phyloP scores from a whole-genome alignment of 2,329 filamentous ascomycete genomes.

The Sclerotinia nivalis region DNA sequence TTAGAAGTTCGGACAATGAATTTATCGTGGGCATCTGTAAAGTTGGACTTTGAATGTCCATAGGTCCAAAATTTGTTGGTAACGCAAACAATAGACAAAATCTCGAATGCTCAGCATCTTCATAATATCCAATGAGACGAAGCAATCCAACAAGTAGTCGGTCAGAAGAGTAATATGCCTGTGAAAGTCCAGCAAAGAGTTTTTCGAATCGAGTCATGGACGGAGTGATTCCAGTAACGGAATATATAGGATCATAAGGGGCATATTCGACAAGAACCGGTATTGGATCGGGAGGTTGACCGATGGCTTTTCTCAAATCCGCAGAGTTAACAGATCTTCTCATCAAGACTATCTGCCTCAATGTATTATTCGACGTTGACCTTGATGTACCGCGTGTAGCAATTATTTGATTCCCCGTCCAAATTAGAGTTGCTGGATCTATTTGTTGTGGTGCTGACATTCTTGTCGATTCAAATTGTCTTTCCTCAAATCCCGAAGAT shows the following conservation, averaged over 20 bases:
- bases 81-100: constrained; percentile 76
- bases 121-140: constrained; percentile 68
- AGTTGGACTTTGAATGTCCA: constrained; percentile 53
- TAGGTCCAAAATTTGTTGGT: constrained; percentile 62
- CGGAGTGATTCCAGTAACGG: constrained; percentile 62
- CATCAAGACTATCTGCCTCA: constrained; percentile 44
- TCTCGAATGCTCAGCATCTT: constrained; percentile 68
- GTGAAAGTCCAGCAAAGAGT: constrained; percentile 55
- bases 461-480: constrained; percentile 57
- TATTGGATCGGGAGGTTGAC: constrained; percentile 32
- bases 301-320: constrained; percentile 32
- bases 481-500: constrained; percentile 40
- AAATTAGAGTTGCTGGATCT: constrained; percentile 55
- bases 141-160: constrained; percentile 62
- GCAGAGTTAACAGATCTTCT: constrained; percentile 32
- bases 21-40: constrained; percentile 44
- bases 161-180: constrained; percentile 47
- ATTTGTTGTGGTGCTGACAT: constrained; percentile 64
- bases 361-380: constrained; percentile 37
- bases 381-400: constrained; percentile 12
- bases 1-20: constrained; percentile 56
- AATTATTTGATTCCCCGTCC: constrained; percentile 38
- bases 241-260: constrained; percentile 61
- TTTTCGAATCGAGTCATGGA: constrained; percentile 66
- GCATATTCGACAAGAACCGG: constrained; percentile 73